A percentile compares a stretch with the other conserved stretches of the same genome.
Evolutionary conservation across 305 asterid genomes (phyloP).

Genomic region (Euphrasia arctica): DNA sequence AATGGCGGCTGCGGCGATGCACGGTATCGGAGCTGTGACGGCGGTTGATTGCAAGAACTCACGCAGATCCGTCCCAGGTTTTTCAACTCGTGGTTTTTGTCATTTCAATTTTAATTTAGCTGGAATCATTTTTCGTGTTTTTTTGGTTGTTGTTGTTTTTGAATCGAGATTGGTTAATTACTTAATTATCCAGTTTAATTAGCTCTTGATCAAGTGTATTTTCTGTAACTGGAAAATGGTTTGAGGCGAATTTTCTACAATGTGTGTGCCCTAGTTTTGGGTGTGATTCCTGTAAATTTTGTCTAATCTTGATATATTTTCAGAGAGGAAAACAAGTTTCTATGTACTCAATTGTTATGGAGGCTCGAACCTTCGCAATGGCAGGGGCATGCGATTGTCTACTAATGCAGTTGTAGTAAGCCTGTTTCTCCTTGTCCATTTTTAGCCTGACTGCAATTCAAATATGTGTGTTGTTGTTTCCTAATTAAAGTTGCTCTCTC

Average conservation of each 20-base stretch:
- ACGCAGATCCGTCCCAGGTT: constrained; percentile 43
- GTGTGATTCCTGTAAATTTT: neutral
- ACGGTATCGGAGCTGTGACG: constrained; percentile 47
- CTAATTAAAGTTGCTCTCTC: constrained; percentile 5
- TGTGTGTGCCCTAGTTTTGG: neutral
- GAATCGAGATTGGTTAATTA: neutral
- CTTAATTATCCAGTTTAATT: neutral
- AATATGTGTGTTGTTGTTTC: constrained; percentile 2
- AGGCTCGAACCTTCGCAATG: constrained; percentile 32
- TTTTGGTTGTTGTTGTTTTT: neutral
- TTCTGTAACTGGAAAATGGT: neutral
- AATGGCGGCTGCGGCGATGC: constrained; percentile 46
- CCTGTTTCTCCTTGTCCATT: neutral
- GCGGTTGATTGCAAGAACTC: constrained; percentile 39
- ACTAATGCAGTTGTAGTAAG: constrained; percentile 68
- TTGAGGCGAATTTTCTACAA: neutral
- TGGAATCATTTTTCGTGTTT: too few species aligned
- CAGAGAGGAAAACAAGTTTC: constrained; percentile 43
- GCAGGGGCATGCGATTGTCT: constrained; percentile 37
- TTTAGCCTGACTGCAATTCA: neutral
- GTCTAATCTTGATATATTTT: neutral
- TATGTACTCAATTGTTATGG: constrained; percentile 39
- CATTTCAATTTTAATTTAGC: neutral
- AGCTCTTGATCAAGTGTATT: neutral
- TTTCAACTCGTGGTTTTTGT: constrained; percentile 1